Conservation (phyloP, 2,329 filamentous ascomycete species). For the Diplodia corticola region DNA sequence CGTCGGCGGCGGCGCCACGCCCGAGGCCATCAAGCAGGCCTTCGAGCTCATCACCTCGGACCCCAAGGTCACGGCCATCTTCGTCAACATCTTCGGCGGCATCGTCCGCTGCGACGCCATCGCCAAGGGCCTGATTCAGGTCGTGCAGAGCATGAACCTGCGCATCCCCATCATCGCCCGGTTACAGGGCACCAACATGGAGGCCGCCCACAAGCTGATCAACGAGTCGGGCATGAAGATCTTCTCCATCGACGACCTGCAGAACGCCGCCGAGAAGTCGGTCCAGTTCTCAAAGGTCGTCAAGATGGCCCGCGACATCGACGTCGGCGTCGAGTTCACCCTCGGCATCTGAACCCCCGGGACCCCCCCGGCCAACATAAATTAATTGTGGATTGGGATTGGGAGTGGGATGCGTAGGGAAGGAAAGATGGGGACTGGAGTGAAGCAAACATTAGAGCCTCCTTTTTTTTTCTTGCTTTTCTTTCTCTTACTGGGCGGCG, state of each 20-base stretch:
- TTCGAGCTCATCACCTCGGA: slow-evolving; percentile 99
- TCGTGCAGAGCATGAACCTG: slow-evolving; percentile 91
- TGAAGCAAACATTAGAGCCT: background rate
- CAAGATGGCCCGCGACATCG: slow-evolving; percentile 96
- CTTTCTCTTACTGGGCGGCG: background rate
- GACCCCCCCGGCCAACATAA: background rate
- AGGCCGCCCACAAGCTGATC: slow-evolving; percentile 86
- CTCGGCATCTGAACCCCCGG: slow-evolving; percentile 68
- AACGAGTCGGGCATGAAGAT: slow-evolving; percentile 99
- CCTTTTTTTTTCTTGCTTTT: background rate
- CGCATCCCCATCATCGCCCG: slow-evolving; percentile 95
- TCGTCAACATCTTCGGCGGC: slow-evolving; percentile 99
- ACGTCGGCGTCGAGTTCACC: slow-evolving; percentile 73
- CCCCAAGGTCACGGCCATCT: slow-evolving; percentile 96
- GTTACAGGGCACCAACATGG: slow-evolving; percentile 98
- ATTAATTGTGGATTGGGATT: background rate
- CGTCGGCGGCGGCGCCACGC: slow-evolving; percentile 95
- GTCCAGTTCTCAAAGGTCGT: slow-evolving; percentile 99
- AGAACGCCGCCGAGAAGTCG: slow-evolving; percentile 94
- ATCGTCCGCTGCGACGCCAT: slow-evolving; percentile 98
- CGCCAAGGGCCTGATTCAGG: slow-evolving; percentile 91
- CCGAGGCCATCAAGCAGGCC: slow-evolving; percentile 92
- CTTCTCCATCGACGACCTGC: slow-evolving; percentile 98
- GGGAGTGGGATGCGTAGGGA: no score
- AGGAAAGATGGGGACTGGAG: background rate